Evolutionary conservation across 352 stramenopile genomes (phyloP), one percentile per base, ranked within the genome.

Genomic region (Pythium vanterpoolii): DNA sequence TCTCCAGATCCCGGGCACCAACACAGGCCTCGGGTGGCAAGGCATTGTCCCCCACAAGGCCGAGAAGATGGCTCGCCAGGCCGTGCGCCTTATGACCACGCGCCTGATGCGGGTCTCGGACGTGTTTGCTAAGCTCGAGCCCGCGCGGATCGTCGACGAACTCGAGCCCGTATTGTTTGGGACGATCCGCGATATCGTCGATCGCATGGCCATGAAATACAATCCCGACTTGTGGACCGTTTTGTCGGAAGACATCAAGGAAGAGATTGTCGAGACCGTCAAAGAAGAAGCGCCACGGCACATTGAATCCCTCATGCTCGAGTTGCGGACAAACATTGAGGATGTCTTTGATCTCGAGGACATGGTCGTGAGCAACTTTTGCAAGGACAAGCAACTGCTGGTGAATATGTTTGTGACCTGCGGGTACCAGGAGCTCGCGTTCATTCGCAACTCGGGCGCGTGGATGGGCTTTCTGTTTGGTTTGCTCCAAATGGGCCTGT

Each of bases 31-130:
- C 4, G 96, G 96, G 14, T 99, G 96, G 96, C 95, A 99, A 63
- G 96, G 96, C n/a, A 98, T 99, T 47, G 95, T 99, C 14, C 95
- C 96, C 3, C 84, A 90, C 67, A 98, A 98, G 66, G 95, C 88
- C 23, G 93, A 98, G 68, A 96, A 98, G 50, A 99, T 99, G 96
- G 93, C 93, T 19, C 89, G 89, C 18, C 86, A 95, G 48, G 89
- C 87, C 27, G 95, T 97, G 56, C 75, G 82, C 49, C 90, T 97
- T 53, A 96, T 99, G 72, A 97, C 96, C 13, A 88, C 88, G 21
- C 95, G 98, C 65, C 78, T 99, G 18, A 85, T 98, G 28, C 66
- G 85, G 34, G 86, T 96, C 14, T 81, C 96, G 39, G 92, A 98
- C 60, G 87, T 98, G 16, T 98, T 98, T 72, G 66, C 76, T 31